These are phyloP conservation scores for Cryptococcus wingfieldii DNA, from an alignment of 1,284 basidiomycete species.

Conservation along the genomic window DNA sequence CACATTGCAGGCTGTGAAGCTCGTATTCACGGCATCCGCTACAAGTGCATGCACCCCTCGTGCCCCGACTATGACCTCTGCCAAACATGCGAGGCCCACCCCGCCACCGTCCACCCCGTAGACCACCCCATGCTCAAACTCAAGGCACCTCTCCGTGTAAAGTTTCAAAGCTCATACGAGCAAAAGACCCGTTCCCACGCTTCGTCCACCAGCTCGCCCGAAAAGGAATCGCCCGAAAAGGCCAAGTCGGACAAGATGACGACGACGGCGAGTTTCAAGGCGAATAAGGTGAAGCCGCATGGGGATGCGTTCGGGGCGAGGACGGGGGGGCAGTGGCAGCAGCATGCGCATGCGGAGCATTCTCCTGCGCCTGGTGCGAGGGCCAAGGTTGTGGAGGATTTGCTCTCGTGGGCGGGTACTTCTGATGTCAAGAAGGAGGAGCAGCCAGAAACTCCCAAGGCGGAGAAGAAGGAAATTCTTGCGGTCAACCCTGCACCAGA, in stretches of 20 bases:
- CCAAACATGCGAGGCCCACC: constrained; percentile 70
- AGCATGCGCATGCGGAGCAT: constrained; percentile 10
- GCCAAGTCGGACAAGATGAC: neutral
- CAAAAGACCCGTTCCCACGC: constrained; percentile 2
- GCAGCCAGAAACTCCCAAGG: neutral
- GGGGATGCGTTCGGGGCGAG: constrained; percentile 21
- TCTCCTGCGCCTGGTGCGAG: neutral
- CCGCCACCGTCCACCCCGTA: constrained; percentile 68
- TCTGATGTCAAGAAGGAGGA: neutral
- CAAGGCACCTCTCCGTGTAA: constrained; percentile 49
- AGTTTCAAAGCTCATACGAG: constrained; percentile 28
- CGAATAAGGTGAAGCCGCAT: constrained; percentile 2
- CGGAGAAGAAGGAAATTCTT: neutral
- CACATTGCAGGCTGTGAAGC: constrained; percentile 29
- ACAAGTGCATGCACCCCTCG: constrained; percentile 68
- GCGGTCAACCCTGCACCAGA: neutral
- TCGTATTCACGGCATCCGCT: constrained; percentile 37
- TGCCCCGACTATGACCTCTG: constrained; percentile 84
- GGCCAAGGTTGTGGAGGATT: neutral
- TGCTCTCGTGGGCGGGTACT: neutral
- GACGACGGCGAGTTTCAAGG: neutral
- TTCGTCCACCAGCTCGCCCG: constrained; percentile 6
- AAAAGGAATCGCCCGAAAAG: neutral
- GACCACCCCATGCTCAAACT: constrained; percentile 78
- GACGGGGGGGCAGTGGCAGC: constrained; percentile 14